Base-by-base conservation (phyloP, 345 rosid genomes). In the Noccaea caerulescens region DNA sequence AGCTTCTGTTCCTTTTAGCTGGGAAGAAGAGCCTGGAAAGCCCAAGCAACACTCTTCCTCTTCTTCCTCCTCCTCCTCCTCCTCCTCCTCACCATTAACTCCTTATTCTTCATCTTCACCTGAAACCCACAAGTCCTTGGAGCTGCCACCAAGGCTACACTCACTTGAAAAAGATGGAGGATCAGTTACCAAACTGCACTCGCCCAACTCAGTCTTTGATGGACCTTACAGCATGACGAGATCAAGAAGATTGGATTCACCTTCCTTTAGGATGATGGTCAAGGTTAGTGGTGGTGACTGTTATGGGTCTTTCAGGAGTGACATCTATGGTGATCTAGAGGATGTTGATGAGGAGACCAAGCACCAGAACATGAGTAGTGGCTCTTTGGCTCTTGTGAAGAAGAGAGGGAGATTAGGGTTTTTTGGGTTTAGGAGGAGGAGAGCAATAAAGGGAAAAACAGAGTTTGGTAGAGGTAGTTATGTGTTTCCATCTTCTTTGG, bases 21-120 rank as follows among this genome's bases (percentile, higher is more conserved):
- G 98, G 98, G 98, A 92, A 66, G 84, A 89, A 62, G 81, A 86
- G 74, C 96, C 98, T 2, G 96, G 98, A 13, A 92, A 92, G 81
- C 96, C 98, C 10, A 86, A 92, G 54, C 81, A 71, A 71, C 39
- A 57, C 16, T 47, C 76, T 57, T 33, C 79, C 37, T 59, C 77
- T 14, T 68, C 73, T 8, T 63, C 76, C 0, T 75, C 51, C 1
- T 27, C 36, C 1, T 10, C 76, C 1, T 10, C 76, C 0, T 47
- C 57, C 2, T 44, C 81, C 2, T 77, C 14, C 46, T 82, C 80
- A 59, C 80, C 30, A 12, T 69, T 30, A 76, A 9, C 79, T 37
- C 78, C 54, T 53, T 86, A 63, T 14, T 37, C 58, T 1, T 45
- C 69, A 43, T 62, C 58, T 16, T 36, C 65, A 16, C 44, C 77